These are phyloP conservation scores for Caloboletus firmus DNA, from an alignment of 1,284 basidiomycete genomes.

Conservation along the genomic window DNA sequence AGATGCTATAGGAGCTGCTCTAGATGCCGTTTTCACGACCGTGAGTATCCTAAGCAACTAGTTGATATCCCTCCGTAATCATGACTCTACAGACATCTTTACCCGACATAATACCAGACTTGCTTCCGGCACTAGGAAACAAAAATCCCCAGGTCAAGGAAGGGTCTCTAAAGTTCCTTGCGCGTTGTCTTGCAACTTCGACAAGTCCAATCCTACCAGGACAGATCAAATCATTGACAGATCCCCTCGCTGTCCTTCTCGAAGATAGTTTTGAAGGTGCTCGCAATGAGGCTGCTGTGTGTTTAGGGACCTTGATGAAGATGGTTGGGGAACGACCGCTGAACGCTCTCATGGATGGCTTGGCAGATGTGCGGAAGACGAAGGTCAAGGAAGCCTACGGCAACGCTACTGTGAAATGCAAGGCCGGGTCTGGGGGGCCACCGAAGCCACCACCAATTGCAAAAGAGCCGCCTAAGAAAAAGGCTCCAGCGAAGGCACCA, in stretches of 20 bases:
- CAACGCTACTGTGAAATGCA: constrained; percentile 85
- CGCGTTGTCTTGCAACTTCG: constrained; percentile 75
- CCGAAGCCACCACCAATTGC: constrained; percentile 44
- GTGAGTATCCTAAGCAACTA: constrained; percentile 47
- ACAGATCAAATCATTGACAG: constrained; percentile 85
- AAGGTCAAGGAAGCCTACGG: constrained; percentile 96
- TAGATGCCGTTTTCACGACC: constrained; percentile 88
- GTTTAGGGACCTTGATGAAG: constrained; percentile 92
- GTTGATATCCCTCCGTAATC: constrained; percentile 11
- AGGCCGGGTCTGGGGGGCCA: constrained; percentile 55
- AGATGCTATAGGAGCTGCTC: constrained; percentile 82
- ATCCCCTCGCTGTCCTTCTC: constrained; percentile 74
- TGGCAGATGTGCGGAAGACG: constrained; percentile 87
- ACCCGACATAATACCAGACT: constrained; percentile 82
- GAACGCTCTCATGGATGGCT: constrained; percentile 82
- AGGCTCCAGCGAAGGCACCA: constrained; percentile 32
- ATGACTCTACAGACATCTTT: constrained; percentile 64
- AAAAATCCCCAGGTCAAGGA: constrained; percentile 99
- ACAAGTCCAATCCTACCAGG: constrained; percentile 66
- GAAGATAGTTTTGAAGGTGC: constrained; percentile 92
- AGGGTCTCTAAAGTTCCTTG: constrained; percentile 87
- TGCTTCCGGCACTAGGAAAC: constrained; percentile 75
- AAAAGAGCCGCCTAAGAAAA: constrained; percentile 48
- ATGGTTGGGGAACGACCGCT: constrained; percentile 95
- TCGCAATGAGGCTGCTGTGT: constrained; percentile 85